These are phyloP conservation scores for Kodamaea plutei DNA, from an alignment of 1,139 yeast genomes.

Conservation along the genomic window DNA sequence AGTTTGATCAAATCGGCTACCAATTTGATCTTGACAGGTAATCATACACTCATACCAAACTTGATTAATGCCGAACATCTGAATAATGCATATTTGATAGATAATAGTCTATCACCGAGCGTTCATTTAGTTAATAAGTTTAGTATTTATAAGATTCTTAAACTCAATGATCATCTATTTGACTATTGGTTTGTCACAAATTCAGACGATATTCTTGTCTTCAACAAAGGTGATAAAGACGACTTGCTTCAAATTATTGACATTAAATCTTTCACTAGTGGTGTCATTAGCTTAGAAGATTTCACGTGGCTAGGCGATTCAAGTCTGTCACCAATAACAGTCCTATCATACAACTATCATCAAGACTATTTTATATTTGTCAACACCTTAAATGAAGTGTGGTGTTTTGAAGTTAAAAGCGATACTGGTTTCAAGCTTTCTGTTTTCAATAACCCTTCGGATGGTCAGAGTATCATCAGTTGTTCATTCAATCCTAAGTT, in stretches of 20 bases:
- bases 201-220: constrained; percentile 36
- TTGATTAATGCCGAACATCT: constrained; percentile 39
- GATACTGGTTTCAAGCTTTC: constrained; percentile 4
- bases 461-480: constrained; percentile 1
- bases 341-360: constrained; percentile 24
- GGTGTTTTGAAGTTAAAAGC: constrained; percentile 23
- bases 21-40: constrained; percentile 20
- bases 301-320: constrained; percentile 26
- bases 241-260: constrained; percentile 33
- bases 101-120: constrained; percentile 20
- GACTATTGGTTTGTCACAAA: constrained; percentile 38
- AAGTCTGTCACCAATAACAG: constrained; percentile 16
- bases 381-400: constrained; percentile 26
- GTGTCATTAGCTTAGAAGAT: constrained; percentile 25
- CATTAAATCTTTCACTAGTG: constrained; percentile 29
- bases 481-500: constrained; percentile 24
- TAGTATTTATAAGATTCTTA: constrained; percentile 31
- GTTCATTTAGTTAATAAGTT: constrained; percentile 20
- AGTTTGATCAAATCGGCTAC: constrained; percentile 35
- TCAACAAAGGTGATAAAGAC: constrained; percentile 18
- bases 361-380: constrained; percentile 30
- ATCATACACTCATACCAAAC: constrained; percentile 12
- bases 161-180: constrained; percentile 31
- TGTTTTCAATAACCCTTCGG: constrained; percentile 2
- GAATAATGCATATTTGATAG: constrained; percentile 29